Evolutionary conservation across 495 filamentous ascomycete species (phyloP).

Genomic region (Aspergillus steynii): DNA sequence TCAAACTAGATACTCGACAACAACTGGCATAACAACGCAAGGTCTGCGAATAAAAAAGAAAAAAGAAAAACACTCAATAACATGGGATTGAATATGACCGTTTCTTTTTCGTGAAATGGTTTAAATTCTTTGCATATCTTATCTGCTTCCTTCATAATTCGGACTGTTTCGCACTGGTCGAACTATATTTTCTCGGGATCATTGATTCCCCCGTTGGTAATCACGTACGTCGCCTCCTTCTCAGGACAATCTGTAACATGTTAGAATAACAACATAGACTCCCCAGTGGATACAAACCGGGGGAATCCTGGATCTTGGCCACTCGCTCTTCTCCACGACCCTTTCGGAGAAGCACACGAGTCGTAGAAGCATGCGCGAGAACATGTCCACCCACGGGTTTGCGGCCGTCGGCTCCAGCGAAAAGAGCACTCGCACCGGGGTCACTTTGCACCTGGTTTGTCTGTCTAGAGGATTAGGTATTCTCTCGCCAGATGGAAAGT

Average conservation of each 20-base stretch:
- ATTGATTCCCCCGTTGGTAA: conserved; percentile 75
- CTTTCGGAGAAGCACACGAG: conserved; percentile 71
- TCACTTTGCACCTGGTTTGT: conserved; percentile 83
- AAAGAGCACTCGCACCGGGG: conserved; percentile 78
- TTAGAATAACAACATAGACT: conserved; percentile 6
- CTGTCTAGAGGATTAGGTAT: conserved; percentile 31
- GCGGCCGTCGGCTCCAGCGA: conserved; percentile 73
- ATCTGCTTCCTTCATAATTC: background rate
- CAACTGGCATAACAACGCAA: background rate
- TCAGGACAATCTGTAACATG: conserved; percentile 64
- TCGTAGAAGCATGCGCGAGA: conserved; percentile 76
- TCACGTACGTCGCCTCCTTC: conserved; percentile 75
- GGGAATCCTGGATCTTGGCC: conserved; percentile 77
- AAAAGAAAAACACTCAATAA: too few relatives aligned
- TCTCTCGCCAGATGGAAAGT: background rate
- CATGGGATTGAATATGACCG: too few relatives aligned
- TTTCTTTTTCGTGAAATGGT: background rate
- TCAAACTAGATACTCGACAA: background rate
- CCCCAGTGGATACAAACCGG: conserved; percentile 46
- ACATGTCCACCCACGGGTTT: conserved; percentile 78
- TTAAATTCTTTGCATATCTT: background rate
- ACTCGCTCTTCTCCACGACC: conserved; percentile 78
- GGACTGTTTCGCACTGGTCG: background rate
- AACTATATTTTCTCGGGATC: conserved; percentile 63
- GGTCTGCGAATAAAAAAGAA: background rate